phyloP scores from a whole-genome alignment of 2,329 filamentous ascomycete species.

The Calonectria ilicicola region DNA sequence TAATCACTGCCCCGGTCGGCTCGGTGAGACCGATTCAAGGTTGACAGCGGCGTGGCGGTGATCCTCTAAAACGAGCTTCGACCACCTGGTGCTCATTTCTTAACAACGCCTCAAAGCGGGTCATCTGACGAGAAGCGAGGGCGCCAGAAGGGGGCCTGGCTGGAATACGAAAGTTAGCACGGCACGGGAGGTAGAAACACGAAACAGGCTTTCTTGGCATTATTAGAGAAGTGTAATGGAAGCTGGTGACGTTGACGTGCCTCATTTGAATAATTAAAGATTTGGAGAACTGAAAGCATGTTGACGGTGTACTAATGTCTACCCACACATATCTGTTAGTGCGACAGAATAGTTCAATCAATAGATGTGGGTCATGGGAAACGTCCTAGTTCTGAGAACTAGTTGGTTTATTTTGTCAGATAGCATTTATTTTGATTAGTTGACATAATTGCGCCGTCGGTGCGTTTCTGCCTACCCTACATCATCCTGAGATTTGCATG shows the following conservation, averaged over 20 bases:
- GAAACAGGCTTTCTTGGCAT: not conserved
- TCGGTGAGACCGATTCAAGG: too few species aligned
- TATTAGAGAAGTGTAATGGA: not conserved
- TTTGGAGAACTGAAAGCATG: not conserved
- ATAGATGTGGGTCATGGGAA: not conserved
- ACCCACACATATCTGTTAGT: not conserved
- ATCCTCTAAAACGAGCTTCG: not conserved
- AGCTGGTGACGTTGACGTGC: not conserved
- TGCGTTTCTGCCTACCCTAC: not conserved
- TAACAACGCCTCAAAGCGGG: not conserved
- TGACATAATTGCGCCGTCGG: not conserved
- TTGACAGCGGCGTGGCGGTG: too few species aligned
- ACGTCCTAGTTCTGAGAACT: not conserved
- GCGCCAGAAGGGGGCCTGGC: not conserved
- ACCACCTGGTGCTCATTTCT: not conserved
- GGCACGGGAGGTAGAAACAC: not conserved
- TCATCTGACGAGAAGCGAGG: not conserved
- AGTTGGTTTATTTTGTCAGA: not conserved
- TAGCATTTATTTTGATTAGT: not conserved
- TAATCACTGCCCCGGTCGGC: too few species aligned
- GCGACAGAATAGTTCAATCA: not conserved
- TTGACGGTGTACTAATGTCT: not conserved
- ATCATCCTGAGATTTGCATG: not conserved
- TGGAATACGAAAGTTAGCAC: not conserved
- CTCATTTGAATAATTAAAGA: not conserved